Evolutionary conservation across 805 yeast genomes (phyloP).

Genomic region (Candida tibetensis): DNA sequence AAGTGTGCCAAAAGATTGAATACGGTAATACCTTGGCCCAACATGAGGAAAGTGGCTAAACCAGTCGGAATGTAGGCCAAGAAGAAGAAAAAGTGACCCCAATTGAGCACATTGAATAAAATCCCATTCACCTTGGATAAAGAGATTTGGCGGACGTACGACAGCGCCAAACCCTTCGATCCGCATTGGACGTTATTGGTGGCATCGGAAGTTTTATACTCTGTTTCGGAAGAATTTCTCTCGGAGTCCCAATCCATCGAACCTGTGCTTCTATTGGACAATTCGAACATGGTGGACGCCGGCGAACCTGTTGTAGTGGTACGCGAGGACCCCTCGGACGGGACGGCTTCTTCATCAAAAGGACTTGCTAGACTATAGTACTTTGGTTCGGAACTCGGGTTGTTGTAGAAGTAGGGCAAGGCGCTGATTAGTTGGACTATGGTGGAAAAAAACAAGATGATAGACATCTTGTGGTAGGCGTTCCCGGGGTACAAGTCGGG

Average conservation of each 20-base stretch:
- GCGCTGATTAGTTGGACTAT: slow-evolving; percentile 56
- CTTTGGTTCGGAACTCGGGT: slow-evolving; percentile 10
- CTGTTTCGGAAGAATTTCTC: slow-evolving; percentile 10
- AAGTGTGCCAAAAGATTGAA: slow-evolving; percentile 90
- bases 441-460: slow-evolving; percentile 54
- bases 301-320: slow-evolving; percentile 6
- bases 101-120: slow-evolving; percentile 52
- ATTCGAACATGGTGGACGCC: slow-evolving; percentile 11
- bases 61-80: slow-evolving; percentile 58
- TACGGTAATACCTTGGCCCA: slow-evolving; percentile 66
- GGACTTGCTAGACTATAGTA: slow-evolving; percentile 6
- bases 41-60: slow-evolving; percentile 60
- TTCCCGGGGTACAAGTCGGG: slow-evolving; percentile 73
- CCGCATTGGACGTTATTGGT: not conserved
- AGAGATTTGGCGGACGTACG: not conserved
- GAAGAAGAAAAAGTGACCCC: slow-evolving; percentile 62
- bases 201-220: slow-evolving; percentile 21
- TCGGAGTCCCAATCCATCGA: slow-evolving; percentile 24
- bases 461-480: slow-evolving; percentile 65
- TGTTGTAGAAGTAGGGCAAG: slow-evolving; percentile 43
- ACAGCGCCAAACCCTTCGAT: too few species aligned
- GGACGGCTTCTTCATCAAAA: slow-evolving; percentile 13
- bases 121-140: slow-evolving; percentile 16
- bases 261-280: slow-evolving; percentile 7
- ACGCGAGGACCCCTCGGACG: slow-evolving; percentile 11